Conservation (phyloP, 2,329 filamentous ascomycete species). For the Xylaria sp. region DNA sequence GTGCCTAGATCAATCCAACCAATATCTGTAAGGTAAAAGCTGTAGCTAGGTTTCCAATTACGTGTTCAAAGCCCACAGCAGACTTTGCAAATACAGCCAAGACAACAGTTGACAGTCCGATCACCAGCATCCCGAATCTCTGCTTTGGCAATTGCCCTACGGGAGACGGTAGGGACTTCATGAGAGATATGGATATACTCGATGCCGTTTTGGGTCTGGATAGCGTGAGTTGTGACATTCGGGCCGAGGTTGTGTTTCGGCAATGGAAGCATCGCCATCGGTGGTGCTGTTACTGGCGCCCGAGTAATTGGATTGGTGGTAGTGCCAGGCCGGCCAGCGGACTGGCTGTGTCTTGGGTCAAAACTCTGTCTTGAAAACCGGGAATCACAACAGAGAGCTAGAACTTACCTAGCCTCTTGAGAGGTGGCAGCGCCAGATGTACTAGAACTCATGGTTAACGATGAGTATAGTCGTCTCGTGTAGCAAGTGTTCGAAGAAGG, state of each 20-base stretch:
- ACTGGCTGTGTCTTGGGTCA: background rate
- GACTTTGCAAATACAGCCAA: slow-evolving; percentile 1
- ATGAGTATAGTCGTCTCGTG: background rate
- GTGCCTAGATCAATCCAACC: background rate
- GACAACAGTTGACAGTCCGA: slow-evolving; percentile 2
- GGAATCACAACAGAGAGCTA: background rate
- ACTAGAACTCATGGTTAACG: slow-evolving; percentile 9
- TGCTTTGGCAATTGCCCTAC: background rate
- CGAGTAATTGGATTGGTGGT: background rate
- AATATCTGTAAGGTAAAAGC: background rate
- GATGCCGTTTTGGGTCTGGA: background rate
- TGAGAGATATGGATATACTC: background rate
- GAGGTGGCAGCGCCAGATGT: background rate
- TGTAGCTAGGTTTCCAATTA: background rate
- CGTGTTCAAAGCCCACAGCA: slow-evolving; percentile 13
- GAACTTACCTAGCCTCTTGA: slow-evolving; percentile 11
- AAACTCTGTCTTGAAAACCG: background rate
- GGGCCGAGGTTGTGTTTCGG: background rate
- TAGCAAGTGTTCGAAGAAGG: background rate
- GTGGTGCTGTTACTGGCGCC: background rate
- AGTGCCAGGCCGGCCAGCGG: background rate
- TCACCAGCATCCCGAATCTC: background rate
- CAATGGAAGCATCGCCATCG: background rate
- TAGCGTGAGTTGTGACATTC: background rate
- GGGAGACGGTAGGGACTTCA: background rate